Conservation (phyloP, 495 filamentous ascomycete genomes). For the Rostrohypoxylon terebratum region DNA sequence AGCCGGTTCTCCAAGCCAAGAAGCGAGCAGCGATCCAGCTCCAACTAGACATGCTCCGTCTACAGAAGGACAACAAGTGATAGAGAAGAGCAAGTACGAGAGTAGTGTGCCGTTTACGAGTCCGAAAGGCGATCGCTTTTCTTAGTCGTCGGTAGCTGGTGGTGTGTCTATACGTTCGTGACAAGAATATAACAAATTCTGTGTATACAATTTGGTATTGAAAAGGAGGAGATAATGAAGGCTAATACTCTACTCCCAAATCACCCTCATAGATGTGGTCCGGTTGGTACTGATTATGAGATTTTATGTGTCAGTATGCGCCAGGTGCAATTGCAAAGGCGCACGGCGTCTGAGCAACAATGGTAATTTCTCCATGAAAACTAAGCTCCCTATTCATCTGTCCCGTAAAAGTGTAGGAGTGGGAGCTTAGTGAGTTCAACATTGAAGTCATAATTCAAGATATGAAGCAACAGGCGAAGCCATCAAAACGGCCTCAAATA, state of each 20-base stretch:
- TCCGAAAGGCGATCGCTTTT: conserved; percentile 86
- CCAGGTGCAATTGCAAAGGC: conserved; percentile 7
- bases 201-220: conserved; percentile 31
- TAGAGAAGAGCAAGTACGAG: conserved; percentile 93
- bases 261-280: conserved; percentile 4
- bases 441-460: not conserved
- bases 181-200: conserved; percentile 28
- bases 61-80: conserved; percentile 73
- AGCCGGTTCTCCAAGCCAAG: conserved; percentile 79
- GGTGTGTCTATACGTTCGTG: conserved; percentile 20
- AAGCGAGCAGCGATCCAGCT: conserved; percentile 84
- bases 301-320: conserved; percentile 13
- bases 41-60: conserved; percentile 85
- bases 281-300: conserved; percentile 8
- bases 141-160: conserved; percentile 44
- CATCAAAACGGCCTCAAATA: conserved; percentile 27
- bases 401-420: not conserved
- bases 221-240: conserved; percentile 3
- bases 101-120: conserved; percentile 73
- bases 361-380: not conserved
- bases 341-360: not conserved
- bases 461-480: conserved; percentile 14
- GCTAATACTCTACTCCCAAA: conserved; percentile 23
- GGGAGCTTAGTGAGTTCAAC: not conserved
- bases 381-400: not conserved